A percentile compares a stretch with the other conserved stretches of the same genome.
Evolutionary conservation across 371 early-diverging fungal species (phyloP).

Genomic region (Lichtheimia corymbifera): DNA sequence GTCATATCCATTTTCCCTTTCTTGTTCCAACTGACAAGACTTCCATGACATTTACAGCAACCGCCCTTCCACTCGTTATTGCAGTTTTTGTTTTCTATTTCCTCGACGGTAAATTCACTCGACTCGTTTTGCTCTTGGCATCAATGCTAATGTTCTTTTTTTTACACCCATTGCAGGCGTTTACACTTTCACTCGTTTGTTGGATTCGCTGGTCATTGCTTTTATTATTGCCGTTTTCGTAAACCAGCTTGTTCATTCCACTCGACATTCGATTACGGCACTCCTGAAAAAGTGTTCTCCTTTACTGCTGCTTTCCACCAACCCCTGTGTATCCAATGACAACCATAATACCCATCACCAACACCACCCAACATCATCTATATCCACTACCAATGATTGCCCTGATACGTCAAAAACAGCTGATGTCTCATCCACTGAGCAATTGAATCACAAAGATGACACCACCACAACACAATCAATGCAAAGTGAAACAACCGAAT

Average conservation of each 20-base stretch:
- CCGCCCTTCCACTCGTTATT: slow-evolving; percentile 8
- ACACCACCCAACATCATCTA: no score
- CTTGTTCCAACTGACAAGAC: not conserved
- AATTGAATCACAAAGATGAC: no score
- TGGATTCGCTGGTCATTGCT: slow-evolving; percentile 14
- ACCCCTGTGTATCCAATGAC: no score
- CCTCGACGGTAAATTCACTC: slow-evolving; percentile 1
- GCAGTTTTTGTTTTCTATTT: slow-evolving; percentile 5
- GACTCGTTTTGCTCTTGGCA: not conserved
- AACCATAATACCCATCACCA: no score
- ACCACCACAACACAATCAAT: no score
- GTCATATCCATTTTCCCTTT: not conserved
- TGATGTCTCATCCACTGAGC: no score
- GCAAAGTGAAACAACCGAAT: no score
- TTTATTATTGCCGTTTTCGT: slow-evolving; percentile 4
- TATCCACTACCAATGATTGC: no score
- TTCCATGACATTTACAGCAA: not conserved
- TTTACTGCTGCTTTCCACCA: no score
- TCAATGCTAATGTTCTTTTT: not conserved
- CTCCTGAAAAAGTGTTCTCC: no score
- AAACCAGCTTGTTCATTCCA: slow-evolving; percentile 1
- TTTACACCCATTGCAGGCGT: slow-evolving; percentile 6
- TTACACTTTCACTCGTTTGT: slow-evolving; percentile 12
- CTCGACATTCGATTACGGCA: not conserved
- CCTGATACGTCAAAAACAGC: no score